Evolutionary conservation across 2,329 filamentous ascomycete species (phyloP).

Genomic region (Phialophora chinensis): DNA sequence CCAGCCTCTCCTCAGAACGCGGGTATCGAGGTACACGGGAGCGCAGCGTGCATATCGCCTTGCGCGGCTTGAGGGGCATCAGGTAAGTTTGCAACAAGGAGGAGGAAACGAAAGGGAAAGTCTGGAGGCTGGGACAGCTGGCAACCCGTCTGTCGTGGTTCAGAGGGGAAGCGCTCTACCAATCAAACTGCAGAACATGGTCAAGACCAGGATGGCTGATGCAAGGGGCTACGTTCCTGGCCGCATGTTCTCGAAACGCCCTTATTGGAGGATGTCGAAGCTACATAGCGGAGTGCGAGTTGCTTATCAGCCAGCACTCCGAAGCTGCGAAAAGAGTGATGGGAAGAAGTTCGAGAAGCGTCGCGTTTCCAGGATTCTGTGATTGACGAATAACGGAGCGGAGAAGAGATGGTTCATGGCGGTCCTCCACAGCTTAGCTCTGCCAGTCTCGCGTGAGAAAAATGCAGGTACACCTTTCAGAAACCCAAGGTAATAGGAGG

Average conservation of each 20-base stretch:
- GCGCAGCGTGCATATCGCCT: background rate
- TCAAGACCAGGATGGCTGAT: slow-evolving; percentile 33
- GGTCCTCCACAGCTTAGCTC: slow-evolving; percentile 28
- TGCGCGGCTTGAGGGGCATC: slow-evolving; percentile 1
- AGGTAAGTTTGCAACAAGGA: slow-evolving; percentile 28
- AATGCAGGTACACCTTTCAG: slow-evolving; percentile 30
- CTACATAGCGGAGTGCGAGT: background rate
- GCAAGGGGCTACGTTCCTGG: slow-evolving; percentile 34
- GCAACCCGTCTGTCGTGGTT: slow-evolving; percentile 29
- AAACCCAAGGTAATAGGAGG: slow-evolving; percentile 21
- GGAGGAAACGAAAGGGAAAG: slow-evolving; percentile 35
- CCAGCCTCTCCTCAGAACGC: slow-evolving; percentile 28
- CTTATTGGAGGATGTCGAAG: slow-evolving; percentile 23
- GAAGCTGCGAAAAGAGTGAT: background rate
- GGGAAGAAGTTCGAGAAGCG: background rate
- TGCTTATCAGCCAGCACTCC: background rate
- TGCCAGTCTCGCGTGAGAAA: slow-evolving; percentile 26
- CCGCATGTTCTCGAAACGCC: slow-evolving; percentile 21
- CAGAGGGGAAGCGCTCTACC: slow-evolving; percentile 21
- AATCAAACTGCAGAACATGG: slow-evolving; percentile 30
- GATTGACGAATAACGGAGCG: background rate
- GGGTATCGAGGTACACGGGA: slow-evolving; percentile 3
- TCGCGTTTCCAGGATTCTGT: background rate
- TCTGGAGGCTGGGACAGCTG: slow-evolving; percentile 35
- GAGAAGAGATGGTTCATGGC: slow-evolving; percentile 35